phyloP scores from a whole-genome alignment of 1,284 basidiomycete species.

The Macrocystidia cucumis region DNA sequence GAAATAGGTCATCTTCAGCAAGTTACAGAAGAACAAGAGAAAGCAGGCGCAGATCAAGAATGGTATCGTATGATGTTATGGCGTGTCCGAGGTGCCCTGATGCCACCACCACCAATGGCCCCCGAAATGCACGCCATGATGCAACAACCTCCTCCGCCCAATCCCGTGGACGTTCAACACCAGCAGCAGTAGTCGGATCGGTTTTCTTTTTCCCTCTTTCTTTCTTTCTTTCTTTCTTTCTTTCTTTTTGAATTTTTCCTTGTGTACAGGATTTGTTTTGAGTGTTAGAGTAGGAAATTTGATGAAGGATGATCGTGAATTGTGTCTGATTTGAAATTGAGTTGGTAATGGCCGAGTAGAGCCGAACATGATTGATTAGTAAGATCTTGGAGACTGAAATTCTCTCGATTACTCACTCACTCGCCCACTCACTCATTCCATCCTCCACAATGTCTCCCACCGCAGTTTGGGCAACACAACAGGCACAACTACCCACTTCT shows the following conservation, averaged over 20 bases:
- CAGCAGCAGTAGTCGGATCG: slow-evolving; percentile 23
- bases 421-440: slow-evolving; percentile 7
- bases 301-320: too few relatives aligned
- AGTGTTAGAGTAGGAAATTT: too few relatives aligned
- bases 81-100: slow-evolving; percentile 59
- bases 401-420: too few relatives aligned
- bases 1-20: slow-evolving; percentile 67
- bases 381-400: too few relatives aligned
- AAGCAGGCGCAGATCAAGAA: slow-evolving; percentile 66
- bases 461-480: slow-evolving; percentile 31
- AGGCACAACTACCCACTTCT: slow-evolving; percentile 8
- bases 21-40: slow-evolving; percentile 70
- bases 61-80: slow-evolving; percentile 81
- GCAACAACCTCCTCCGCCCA: slow-evolving; percentile 29
- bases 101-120: slow-evolving; percentile 55
- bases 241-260: slow-evolving; percentile 6
- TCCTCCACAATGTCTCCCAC: slow-evolving; percentile 48
- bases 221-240: slow-evolving; percentile 7
- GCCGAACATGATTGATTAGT: too few relatives aligned
- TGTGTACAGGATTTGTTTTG: too few relatives aligned
- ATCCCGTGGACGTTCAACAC: slow-evolving; percentile 28
- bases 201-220: slow-evolving; percentile 11
- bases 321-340: too few relatives aligned
- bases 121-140: slow-evolving; percentile 46
- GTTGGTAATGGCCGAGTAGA: too few relatives aligned